phyloP scores from a whole-genome alignment of 768 basidiomycete genomes.

The Suillus americanus region DNA sequence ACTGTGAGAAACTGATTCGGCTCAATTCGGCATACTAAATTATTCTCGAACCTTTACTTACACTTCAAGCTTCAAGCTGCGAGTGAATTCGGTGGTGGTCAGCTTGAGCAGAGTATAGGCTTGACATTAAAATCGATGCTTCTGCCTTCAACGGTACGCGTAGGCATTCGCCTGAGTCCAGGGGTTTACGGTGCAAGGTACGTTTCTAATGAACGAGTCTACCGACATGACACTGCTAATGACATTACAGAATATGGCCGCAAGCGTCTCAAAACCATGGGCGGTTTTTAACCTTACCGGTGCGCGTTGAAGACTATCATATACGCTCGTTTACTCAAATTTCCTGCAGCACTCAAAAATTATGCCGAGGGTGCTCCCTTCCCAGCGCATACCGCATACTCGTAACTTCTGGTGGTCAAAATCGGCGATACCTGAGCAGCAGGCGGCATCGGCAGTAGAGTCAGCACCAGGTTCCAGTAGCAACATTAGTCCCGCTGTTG shows the following conservation, averaged over 20 bases:
- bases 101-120: background rate
- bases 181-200: conserved; percentile 25
- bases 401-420: conserved; percentile 36
- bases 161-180: conserved; percentile 23
- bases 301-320: conserved; percentile 9
- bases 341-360: conserved; percentile 10
- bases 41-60: background rate
- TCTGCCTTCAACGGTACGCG: conserved; percentile 21
- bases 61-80: background rate
- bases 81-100: background rate
- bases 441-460: conserved; percentile 6
- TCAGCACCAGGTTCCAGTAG: background rate
- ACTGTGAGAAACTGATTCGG: conserved; percentile 8
- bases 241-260: conserved; percentile 16
- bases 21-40: conserved; percentile 16
- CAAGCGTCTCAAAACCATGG: conserved; percentile 12
- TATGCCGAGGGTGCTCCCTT: conserved; percentile 7
- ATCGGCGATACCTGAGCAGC: conserved; percentile 8
- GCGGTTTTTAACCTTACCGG: conserved; percentile 19
- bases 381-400: conserved; percentile 14
- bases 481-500: background rate
- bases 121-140: conserved; percentile 11
- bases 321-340: conserved; percentile 2
- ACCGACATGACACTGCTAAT: conserved; percentile 12
- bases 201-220: background rate